A percentile compares a stretch with the other conserved stretches of the same genome.
Conservation (phyloP, 129 eudicot genomes). For the Flaveria sonorensis region DNA sequence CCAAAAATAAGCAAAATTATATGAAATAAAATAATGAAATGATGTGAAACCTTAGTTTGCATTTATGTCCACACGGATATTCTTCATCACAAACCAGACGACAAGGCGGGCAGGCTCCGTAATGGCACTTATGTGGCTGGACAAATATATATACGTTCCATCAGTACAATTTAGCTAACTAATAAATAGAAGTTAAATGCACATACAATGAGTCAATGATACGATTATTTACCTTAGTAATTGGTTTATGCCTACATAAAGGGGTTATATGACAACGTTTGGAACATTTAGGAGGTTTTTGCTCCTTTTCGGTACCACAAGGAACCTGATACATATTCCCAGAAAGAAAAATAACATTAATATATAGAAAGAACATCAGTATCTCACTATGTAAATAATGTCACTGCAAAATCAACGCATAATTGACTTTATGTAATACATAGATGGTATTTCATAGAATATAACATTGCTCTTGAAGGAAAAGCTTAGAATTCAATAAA, state of each 20-base stretch:
- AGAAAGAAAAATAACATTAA: slow-evolving; percentile 16
- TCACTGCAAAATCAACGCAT: neutral
- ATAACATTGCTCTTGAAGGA: neutral
- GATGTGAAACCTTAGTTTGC: slow-evolving; percentile 72
- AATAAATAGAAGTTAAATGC: neutral
- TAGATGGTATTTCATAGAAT: slow-evolving; percentile 10
- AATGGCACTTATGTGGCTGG: slow-evolving; percentile 95
- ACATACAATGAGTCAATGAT: slow-evolving; percentile 7
- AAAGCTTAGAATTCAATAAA: neutral
- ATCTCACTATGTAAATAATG: neutral
- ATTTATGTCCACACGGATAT: slow-evolving; percentile 82
- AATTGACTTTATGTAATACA: neutral
- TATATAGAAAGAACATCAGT: neutral
- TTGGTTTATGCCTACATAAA: slow-evolving; percentile 75
- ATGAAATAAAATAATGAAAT: neutral
- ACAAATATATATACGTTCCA: slow-evolving; percentile 26
- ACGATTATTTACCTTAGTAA: slow-evolving; percentile 54
- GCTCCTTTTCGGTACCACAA: slow-evolving; percentile 93
- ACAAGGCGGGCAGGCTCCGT: slow-evolving; percentile 96
- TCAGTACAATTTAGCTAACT: slow-evolving; percentile 3
- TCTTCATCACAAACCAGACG: slow-evolving; percentile 70
- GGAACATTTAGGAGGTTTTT: slow-evolving; percentile 89
- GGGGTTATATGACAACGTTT: slow-evolving; percentile 66
- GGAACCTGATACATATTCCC: slow-evolving; percentile 64
- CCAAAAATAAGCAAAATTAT: neutral